A percentile compares a stretch with the other conserved stretches of the same genome.
Conservation (phyloP, 352 stramenopile genomes). For the Globisporangium middletonii region DNA sequence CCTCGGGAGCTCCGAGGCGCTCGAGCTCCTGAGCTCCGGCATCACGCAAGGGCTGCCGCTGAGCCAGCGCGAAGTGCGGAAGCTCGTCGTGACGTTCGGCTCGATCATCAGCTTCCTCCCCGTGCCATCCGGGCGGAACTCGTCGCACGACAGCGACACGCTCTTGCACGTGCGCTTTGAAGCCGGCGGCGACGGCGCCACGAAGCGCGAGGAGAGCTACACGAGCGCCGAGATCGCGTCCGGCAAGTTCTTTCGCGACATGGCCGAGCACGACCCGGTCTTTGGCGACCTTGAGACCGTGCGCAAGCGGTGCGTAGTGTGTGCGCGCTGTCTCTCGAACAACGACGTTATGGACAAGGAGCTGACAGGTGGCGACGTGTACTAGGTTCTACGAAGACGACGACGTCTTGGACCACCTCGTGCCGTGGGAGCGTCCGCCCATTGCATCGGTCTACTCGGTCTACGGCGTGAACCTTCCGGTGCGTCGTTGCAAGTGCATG, state of each 20-base stretch:
- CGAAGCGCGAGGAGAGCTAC: slow-evolving; percentile 39
- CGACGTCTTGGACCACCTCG: slow-evolving; percentile 47
- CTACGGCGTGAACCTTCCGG: slow-evolving; percentile 73
- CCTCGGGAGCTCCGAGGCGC: slow-evolving; percentile 57
- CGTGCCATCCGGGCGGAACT: slow-evolving; percentile 45
- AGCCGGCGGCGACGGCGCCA: slow-evolving; percentile 5
- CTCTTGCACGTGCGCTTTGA: slow-evolving; percentile 45
- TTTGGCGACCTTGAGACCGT: slow-evolving; percentile 58
- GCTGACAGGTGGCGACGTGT: neutral
- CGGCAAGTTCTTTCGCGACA: slow-evolving; percentile 62
- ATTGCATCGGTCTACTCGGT: slow-evolving; percentile 72
- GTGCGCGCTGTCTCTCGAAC: too few species aligned
- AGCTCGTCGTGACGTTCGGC: slow-evolving; percentile 67
- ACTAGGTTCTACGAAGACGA: slow-evolving; percentile 63
- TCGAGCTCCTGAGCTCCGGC: slow-evolving; percentile 65
- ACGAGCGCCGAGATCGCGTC: slow-evolving; percentile 63
- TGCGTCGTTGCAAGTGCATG: slow-evolving; percentile 22
- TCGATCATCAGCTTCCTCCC: slow-evolving; percentile 71
- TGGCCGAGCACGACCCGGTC: slow-evolving; percentile 51
- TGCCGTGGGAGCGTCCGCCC: slow-evolving; percentile 57
- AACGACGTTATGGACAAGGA: too few species aligned
- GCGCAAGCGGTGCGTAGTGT: slow-evolving; percentile 32
- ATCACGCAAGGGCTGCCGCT: slow-evolving; percentile 60
- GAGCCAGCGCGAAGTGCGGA: slow-evolving; percentile 56
- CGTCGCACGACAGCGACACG: slow-evolving; percentile 47